phyloP scores from a whole-genome alignment of 2,329 filamentous ascomycete species.

The Plenodomus biglobosus region DNA sequence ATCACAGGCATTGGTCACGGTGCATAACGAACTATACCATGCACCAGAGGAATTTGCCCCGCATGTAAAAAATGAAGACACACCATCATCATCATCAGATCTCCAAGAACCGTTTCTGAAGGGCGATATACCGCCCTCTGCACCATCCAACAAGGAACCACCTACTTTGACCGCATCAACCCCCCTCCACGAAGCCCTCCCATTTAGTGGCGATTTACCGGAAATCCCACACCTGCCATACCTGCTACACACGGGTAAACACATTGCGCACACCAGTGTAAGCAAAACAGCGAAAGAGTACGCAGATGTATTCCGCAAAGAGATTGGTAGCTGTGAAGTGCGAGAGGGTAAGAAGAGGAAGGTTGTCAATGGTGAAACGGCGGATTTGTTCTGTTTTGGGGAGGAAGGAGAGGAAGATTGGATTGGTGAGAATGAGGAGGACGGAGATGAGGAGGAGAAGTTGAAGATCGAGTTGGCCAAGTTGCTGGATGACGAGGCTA shows the following conservation, averaged over 20 bases:
- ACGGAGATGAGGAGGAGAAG: conserved; percentile 4
- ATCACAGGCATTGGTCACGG: conserved; percentile 62
- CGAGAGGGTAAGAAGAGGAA: conserved; percentile 38
- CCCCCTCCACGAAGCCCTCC: conserved; percentile 51
- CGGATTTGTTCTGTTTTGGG: conserved; percentile 67
- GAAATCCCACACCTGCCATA: conserved; percentile 57
- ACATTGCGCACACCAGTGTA: conserved; percentile 47
- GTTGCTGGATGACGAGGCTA: neutral
- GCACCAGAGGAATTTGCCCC: conserved; percentile 66
- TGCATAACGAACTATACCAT: conserved; percentile 75
- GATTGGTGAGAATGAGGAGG: conserved; percentile 23
- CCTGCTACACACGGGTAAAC: conserved; percentile 64
- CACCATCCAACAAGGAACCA: conserved; percentile 32
- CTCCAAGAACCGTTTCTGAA: conserved; percentile 42
- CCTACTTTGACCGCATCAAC: conserved; percentile 55
- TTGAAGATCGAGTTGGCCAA: neutral
- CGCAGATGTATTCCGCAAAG: conserved; percentile 59
- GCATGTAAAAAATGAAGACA: conserved; percentile 1
- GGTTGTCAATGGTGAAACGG: conserved; percentile 47
- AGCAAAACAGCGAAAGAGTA: conserved; percentile 55
- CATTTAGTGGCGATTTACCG: conserved; percentile 53
- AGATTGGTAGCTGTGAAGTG: conserved; percentile 67
- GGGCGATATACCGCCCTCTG: conserved; percentile 39
- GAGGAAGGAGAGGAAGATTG: conserved; percentile 40
- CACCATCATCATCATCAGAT: conserved; percentile 8